Evolutionary conservation across 2,329 filamentous ascomycete genomes (phyloP), one percentile per base, ranked within the genome.

Genomic region (Phialemoniopsis sp.): DNA sequence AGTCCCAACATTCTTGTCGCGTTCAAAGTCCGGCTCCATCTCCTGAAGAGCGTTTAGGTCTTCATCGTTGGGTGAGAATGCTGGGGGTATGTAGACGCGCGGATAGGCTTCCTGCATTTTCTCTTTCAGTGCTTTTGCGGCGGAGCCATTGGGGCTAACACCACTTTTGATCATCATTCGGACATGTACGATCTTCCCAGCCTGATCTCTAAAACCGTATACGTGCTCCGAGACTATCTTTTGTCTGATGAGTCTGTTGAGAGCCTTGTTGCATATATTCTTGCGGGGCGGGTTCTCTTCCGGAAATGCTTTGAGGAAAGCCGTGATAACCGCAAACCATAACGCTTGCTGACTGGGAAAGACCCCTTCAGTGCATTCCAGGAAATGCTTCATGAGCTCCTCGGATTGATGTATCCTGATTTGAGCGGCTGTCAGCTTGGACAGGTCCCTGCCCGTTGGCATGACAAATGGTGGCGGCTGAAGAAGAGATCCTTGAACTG

Each of bases 341-440:
- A 79, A 54, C 4, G 70, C 59, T 31, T 66, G 62, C 17, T 71
- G 72, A 13, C 72, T 70, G 2, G 76, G 71, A 33, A 79, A 71
- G 2, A 72, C 68, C 0, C 74, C 74, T 2, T 52, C 51, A 33
- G 62, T 68, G 18, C 54, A 51, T 31, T 59, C 53, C 12, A 73
- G 54, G 9, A 73, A 55, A 42, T 68, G 61, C 12, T 58, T 47
- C 32, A 72, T 58, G 35, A 72, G 64, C 35, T 64, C 59, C n/a
- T 54, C 54, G 3, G 59, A 55, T 29, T 65, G 62, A 7, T 58
- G 52, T 9, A 52, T 51, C 32, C 54, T 46, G 19, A 48, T 41
- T 32, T 16, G 30, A n/a, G 7, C 13, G 7, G 37, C 17, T 12
- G 41, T 49, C 21, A 46, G 19, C 37, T 52, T 50, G 29, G 42